Percentiles rank a stretch among this genome's conserved stretches.
Evolutionary conservation across 1,139 yeast species (phyloP).

Genomic region (Protomyces macrosporus): DNA sequence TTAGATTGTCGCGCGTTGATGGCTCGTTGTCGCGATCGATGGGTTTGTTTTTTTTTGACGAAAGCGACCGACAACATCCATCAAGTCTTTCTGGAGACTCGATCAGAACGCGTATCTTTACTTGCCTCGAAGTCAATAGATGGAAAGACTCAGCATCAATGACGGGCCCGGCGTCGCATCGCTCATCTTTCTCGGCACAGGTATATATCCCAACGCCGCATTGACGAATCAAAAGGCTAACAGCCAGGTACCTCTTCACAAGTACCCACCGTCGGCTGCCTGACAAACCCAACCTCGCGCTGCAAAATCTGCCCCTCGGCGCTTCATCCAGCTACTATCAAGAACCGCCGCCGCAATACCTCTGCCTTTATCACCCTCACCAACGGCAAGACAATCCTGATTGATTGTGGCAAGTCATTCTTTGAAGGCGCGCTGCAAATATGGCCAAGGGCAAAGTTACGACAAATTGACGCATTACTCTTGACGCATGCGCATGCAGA

Average conservation of each 20-base stretch:
- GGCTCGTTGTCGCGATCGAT: too few species aligned
- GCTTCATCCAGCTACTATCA: slow-evolving; percentile 21
- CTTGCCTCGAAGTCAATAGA: too few species aligned
- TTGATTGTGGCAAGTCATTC: slow-evolving; percentile 30
- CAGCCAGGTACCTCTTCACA: slow-evolving; percentile 11
- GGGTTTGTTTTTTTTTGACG: too few species aligned
- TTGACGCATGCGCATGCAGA: slow-evolving; percentile 28
- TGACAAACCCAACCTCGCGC: slow-evolving; percentile 24
- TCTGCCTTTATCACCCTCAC: slow-evolving; percentile 19
- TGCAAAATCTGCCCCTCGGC: slow-evolving; percentile 28
- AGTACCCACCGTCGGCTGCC: slow-evolving; percentile 27
- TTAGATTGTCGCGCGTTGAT: too few species aligned
- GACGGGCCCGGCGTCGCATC: neutral
- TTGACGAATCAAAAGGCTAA: too few species aligned
- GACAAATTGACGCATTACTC: slow-evolving; percentile 28
- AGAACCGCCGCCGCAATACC: slow-evolving; percentile 28
- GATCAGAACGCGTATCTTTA: too few species aligned
- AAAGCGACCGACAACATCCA: too few species aligned
- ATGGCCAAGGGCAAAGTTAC: slow-evolving; percentile 26
- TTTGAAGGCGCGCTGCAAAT: slow-evolving; percentile 26
- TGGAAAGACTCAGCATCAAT: too few species aligned
- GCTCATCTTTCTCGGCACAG: slow-evolving; percentile 28
- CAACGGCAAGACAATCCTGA: slow-evolving; percentile 22
- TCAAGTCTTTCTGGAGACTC: too few species aligned
- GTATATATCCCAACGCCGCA: neutral